A percentile compares a stretch with the other conserved stretches of the same genome.
Evolutionary conservation across 1,284 basidiomycete genomes (phyloP).

Genomic region (Irpex sp.): DNA sequence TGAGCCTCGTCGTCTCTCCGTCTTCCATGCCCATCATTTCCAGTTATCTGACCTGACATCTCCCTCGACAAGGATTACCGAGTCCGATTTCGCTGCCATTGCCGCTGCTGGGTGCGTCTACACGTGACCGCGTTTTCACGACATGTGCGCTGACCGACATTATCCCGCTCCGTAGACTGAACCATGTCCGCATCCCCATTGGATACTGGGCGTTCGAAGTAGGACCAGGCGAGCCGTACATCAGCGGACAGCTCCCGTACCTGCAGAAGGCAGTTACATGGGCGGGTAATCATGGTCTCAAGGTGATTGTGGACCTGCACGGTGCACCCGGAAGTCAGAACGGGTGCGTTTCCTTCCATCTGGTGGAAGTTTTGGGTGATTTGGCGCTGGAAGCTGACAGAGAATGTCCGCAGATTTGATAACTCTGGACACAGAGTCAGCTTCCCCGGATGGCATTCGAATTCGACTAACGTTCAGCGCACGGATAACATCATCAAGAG

Average conservation of each 20-base stretch:
- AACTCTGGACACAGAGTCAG: conserved; percentile 76
- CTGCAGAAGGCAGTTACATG: conserved; percentile 73
- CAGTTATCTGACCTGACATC: not conserved
- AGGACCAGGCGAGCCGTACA: conserved; percentile 76
- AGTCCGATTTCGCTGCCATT: conserved; percentile 71
- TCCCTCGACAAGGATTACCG: conserved; percentile 52
- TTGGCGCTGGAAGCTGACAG: not conserved
- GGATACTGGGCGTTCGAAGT: conserved; percentile 93
- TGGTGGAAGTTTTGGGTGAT: not conserved
- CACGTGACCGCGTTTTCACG: conserved; percentile 19
- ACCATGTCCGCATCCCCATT: conserved; percentile 86
- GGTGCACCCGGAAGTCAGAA: conserved; percentile 85
- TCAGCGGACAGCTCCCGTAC: conserved; percentile 77
- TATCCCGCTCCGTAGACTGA: conserved; percentile 46
- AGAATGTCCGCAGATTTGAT: conserved; percentile 61
- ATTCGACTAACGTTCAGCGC: conserved; percentile 63
- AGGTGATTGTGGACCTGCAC: conserved; percentile 82
- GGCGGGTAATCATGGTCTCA: conserved; percentile 74
- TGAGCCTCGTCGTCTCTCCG: not conserved
- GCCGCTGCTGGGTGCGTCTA: conserved; percentile 62
- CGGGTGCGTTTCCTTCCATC: conserved; percentile 41
- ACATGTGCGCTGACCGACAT: conserved; percentile 7
- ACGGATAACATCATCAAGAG: conserved; percentile 67
- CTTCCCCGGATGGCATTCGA: conserved; percentile 69
- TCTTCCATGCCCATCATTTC: not conserved